phyloP scores from a whole-genome alignment of 2,329 filamentous ascomycete genomes.

The Ophiostoma tasmaniense region DNA sequence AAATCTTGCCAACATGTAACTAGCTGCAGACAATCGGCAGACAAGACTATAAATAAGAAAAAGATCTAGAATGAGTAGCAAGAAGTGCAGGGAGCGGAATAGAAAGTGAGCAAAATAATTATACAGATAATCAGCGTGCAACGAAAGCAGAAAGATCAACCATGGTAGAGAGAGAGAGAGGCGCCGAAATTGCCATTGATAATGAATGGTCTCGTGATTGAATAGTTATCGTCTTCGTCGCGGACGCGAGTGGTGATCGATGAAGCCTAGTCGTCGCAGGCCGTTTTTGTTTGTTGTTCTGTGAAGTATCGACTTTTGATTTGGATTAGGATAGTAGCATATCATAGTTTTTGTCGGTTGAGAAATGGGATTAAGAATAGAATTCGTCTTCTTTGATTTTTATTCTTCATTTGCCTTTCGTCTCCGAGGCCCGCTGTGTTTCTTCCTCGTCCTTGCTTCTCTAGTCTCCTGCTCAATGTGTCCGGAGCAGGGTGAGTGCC shows the following conservation, averaged over 20 bases:
- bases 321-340: not conserved
- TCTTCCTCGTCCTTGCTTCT: conserved; percentile 6
- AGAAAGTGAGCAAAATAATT: not conserved
- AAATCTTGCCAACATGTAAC: not conserved
- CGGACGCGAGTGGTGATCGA: not conserved
- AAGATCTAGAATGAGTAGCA: not conserved
- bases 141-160: not conserved
- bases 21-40: not conserved
- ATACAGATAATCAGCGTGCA: not conserved
- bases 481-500: not conserved
- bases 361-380: not conserved
- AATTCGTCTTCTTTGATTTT: not conserved
- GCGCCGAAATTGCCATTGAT: not conserved
- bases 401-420: conserved; percentile 9
- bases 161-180: not conserved
- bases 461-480: not conserved
- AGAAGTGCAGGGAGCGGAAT: not conserved
- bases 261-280: not conserved
- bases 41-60: not conserved
- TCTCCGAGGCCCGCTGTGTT: not conserved
- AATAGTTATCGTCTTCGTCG: not conserved
- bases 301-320: not conserved
- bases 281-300: not conserved
- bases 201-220: not conserved
- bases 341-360: not conserved